Percentiles rank a stretch among this genome's conserved stretches.
Conservation (phyloP, 306 rosid species). For the Acacia confusa region DNA sequence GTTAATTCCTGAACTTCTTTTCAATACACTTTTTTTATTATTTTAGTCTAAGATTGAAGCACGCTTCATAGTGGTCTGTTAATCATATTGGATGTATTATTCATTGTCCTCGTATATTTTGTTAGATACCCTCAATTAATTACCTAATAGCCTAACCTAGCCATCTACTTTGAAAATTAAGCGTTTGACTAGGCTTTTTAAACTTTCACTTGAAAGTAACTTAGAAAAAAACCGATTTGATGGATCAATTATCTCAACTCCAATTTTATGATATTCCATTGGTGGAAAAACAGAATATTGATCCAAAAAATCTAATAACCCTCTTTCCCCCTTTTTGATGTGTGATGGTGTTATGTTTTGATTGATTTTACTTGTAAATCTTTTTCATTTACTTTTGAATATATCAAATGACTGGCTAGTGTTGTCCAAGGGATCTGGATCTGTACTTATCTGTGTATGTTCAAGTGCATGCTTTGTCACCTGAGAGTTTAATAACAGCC, state of each 20-base stretch:
- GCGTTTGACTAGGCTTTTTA: background rate
- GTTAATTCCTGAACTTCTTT: constrained; percentile 48
- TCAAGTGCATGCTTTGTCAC: constrained; percentile 43
- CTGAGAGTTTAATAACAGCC: background rate
- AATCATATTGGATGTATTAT: constrained; percentile 38
- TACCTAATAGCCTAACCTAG: constrained; percentile 13
- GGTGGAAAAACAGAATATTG: background rate
- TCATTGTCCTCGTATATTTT: constrained; percentile 35
- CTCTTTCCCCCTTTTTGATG: background rate
- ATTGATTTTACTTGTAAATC: constrained; percentile 29
- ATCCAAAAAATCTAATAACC: constrained; percentile 1
- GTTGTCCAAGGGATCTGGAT: constrained; percentile 14
- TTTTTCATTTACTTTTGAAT: constrained; percentile 29
- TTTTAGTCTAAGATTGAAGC: constrained; percentile 40
- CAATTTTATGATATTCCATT: constrained; percentile 13
- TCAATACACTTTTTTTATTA: constrained; percentile 23
- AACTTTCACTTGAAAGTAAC: constrained; percentile 26
- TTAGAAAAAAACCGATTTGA: constrained; percentile 27
- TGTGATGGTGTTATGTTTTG: background rate
- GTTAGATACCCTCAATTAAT: constrained; percentile 31
- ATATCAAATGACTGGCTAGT: constrained; percentile 13
- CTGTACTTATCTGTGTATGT: constrained; percentile 26
- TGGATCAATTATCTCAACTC: constrained; percentile 15
- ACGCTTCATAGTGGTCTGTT: constrained; percentile 47
- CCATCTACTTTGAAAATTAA: constrained; percentile 29